Evolutionary conservation across 805 yeast genomes (phyloP).

Genomic region (Kluyveromyces aestuarii): DNA sequence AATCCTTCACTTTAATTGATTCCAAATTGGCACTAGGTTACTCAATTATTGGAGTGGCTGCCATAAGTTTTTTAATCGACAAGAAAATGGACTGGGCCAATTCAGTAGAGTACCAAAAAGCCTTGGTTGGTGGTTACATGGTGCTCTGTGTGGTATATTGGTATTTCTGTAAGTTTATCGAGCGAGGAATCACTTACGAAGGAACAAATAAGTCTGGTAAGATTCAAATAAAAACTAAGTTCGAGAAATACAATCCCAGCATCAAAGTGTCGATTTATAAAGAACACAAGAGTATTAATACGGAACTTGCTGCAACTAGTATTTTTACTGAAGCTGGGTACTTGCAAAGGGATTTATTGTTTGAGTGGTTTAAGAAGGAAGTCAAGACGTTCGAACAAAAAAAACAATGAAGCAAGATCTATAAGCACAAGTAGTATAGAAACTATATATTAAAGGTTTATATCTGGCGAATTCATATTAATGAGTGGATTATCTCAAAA

Average conservation of each 20-base stretch:
- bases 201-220: slow-evolving; percentile 32
- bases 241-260: slow-evolving; percentile 36
- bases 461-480: neutral
- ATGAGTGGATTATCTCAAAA: neutral
- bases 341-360: slow-evolving; percentile 34
- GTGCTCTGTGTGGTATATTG: slow-evolving; percentile 32
- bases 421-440: neutral
- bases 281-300: slow-evolving; percentile 9
- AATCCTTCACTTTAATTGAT: slow-evolving; percentile 28
- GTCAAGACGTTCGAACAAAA: slow-evolving; percentile 29
- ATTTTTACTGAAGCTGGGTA: slow-evolving; percentile 35
- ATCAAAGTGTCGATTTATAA: slow-evolving; percentile 34
- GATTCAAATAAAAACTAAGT: slow-evolving; percentile 24
- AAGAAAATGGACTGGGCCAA: slow-evolving; percentile 39
- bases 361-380: slow-evolving; percentile 31
- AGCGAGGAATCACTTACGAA: slow-evolving; percentile 36
- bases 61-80: slow-evolving; percentile 39
- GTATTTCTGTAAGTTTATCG: slow-evolving; percentile 29
- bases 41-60: slow-evolving; percentile 41
- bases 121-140: slow-evolving; percentile 34
- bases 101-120: slow-evolving; percentile 31
- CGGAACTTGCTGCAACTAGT: slow-evolving; percentile 23
- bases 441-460: neutral
- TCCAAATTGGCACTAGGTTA: slow-evolving; percentile 43
- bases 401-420: slow-evolving; percentile 14